Base-by-base conservation (phyloP, 257 asterid species). In the Ballota nigra region DNA sequence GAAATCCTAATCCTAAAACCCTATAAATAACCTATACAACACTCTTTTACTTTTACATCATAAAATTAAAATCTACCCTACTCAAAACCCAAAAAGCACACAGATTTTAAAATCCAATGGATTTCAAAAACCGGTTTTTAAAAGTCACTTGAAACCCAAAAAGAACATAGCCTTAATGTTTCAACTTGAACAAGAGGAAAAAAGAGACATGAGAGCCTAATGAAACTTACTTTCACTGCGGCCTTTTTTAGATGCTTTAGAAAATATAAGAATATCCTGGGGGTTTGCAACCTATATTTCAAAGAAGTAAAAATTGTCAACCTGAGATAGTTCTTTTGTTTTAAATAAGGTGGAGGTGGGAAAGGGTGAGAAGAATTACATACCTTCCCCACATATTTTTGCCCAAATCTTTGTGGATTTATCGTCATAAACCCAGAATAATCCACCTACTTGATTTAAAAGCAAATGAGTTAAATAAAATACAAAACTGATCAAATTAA, bases 341-440 rank as follows among this genome's bases (percentile, higher is more conserved):
- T 45, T 34, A 47, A 20, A 41, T 58, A 19, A 23, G 66, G 65
- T 67, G 34, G 61, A 58, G 67, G 45, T 34, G 62, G 65, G 68
- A 33, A 47, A 29, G 70, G 13, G 55, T 51, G 58, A 66, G 65
- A 29, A 67, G 58, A 59, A 63, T 40, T 55, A 20, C 60, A 28
- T 83, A 94, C 99, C 97, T 94, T 94, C 29, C 99, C 99, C 24
- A 94, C 99, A 78, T 88, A 94, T 60, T 94, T 94, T 81, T 94
- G 99, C 66, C 97, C 99, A 61, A 94, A 91, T 69, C 91, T 84
- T 80, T 94, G 99, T 56, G 99, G 97, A 81, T 95, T 95, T 82
- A 95, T 95, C 6, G 99, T 91, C 98, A 91, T 95, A 80, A 86
- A 92, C 43, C 98, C 99, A 67, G 99, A 92, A 81, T 95, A 95